A percentile compares a stretch with the other conserved stretches of the same genome.
Conservation (phyloP, 2,329 filamentous ascomycete genomes). For the Colletotrichum gloeosporioides region DNA sequence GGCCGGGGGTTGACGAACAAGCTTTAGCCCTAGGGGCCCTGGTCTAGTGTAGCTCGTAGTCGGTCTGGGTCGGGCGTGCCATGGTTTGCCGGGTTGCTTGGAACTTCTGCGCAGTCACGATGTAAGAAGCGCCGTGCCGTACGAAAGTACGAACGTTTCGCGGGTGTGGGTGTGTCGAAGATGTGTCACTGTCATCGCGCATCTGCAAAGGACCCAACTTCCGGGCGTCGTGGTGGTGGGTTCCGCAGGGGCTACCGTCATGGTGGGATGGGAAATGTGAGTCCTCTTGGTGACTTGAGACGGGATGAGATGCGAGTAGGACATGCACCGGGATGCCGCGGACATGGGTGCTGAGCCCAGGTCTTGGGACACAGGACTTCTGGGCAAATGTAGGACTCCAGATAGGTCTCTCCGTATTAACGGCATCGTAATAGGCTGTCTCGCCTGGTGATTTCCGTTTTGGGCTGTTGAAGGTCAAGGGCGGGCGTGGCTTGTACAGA, state of each 20-base stretch:
- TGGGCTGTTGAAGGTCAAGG: not conserved
- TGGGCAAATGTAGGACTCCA: not conserved
- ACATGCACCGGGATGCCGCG: not conserved
- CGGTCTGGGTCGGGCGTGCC: not conserved
- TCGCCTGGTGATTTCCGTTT: constrained; percentile 4
- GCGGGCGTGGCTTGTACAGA: constrained; percentile 13
- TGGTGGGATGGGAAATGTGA: not conserved
- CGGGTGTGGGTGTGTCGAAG: not conserved
- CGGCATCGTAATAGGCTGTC: not conserved
- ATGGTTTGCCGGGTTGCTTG: not conserved
- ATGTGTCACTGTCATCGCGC: constrained; percentile 10
- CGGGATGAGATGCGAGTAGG: not conserved
- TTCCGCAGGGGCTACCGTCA: not conserved
- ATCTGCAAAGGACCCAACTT: not conserved
- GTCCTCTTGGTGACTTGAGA: not conserved
- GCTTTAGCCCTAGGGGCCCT: not conserved
- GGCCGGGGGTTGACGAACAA: not conserved
- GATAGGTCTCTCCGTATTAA: not conserved
- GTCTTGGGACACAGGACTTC: not conserved
- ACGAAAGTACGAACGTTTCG: not conserved
- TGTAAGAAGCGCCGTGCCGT: not conserved
- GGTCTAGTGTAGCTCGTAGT: not conserved
- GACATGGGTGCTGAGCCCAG: not conserved
- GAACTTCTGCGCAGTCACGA: not conserved
- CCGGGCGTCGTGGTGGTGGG: not conserved